Conservation (phyloP, 2,329 filamentous ascomycete genomes). For the Fusarium pseudocircinatum region DNA sequence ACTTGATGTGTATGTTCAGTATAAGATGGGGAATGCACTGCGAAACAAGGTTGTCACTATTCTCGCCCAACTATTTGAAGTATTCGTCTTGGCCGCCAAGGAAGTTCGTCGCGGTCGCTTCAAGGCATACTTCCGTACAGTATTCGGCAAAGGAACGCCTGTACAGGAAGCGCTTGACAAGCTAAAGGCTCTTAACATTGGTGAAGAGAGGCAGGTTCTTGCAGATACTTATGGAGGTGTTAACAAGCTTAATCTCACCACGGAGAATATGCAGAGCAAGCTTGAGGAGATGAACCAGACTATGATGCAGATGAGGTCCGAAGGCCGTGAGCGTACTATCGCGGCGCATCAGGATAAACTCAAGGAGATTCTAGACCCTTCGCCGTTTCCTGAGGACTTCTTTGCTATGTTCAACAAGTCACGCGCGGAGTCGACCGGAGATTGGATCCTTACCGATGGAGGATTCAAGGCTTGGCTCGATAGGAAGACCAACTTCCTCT, state of each 20-base stretch:
- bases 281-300: slow-evolving; percentile 50
- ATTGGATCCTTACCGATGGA: slow-evolving; percentile 56
- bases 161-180: slow-evolving; percentile 53
- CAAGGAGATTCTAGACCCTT: slow-evolving; percentile 53
- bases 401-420: slow-evolving; percentile 54
- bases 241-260: slow-evolving; percentile 48
- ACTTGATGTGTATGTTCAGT: slow-evolving; percentile 53
- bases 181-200: slow-evolving; percentile 53
- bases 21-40: slow-evolving; percentile 51
- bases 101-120: slow-evolving; percentile 54
- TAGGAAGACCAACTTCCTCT: slow-evolving; percentile 53
- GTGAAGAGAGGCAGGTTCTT: slow-evolving; percentile 55
- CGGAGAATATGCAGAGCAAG: slow-evolving; percentile 49
- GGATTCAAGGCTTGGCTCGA: slow-evolving; percentile 52
- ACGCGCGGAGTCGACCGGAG: slow-evolving; percentile 54
- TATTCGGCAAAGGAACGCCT: slow-evolving; percentile 53
- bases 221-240: slow-evolving; percentile 56
- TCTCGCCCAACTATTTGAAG: slow-evolving; percentile 55
- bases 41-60: slow-evolving; percentile 54
- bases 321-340: slow-evolving; percentile 48
- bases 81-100: slow-evolving; percentile 55
- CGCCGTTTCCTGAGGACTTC: slow-evolving; percentile 54
- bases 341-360: slow-evolving; percentile 50
- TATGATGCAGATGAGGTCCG: slow-evolving; percentile 47
- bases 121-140: slow-evolving; percentile 53